These are phyloP conservation scores for Pogostemon cablin DNA, from an alignment of 257 asterid genomes.

Conservation along the genomic window DNA sequence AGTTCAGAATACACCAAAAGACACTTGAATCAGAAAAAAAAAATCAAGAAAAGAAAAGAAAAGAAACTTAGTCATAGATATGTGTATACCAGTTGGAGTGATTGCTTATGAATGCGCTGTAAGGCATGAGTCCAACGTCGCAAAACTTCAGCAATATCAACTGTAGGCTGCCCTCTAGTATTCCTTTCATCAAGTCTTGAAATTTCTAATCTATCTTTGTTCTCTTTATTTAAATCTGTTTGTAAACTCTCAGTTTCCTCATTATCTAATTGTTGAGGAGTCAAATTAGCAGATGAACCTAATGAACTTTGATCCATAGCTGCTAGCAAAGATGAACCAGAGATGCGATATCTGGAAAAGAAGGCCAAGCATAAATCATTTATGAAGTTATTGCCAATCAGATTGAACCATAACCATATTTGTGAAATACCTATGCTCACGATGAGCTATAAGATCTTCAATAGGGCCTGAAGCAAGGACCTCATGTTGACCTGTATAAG, in stretches of 20 bases:
- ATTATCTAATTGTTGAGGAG: conserved; percentile 52
- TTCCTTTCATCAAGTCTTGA: conserved; percentile 74
- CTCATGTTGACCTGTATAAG: conserved; percentile 83
- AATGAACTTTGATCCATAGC: conserved; percentile 93
- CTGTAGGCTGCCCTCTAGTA: conserved; percentile 84
- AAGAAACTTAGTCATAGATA: conserved; percentile 17
- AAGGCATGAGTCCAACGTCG: conserved; percentile 99
- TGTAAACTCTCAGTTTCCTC: conserved; percentile 59
- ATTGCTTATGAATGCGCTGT: conserved; percentile 96
- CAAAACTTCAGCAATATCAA: conserved; percentile 94
- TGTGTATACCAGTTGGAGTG: conserved; percentile 77
- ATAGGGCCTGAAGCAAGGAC: conserved; percentile 98
- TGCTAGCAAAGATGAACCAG: conserved; percentile 91
- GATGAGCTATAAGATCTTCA: conserved; percentile 99
- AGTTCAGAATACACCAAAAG: conserved; percentile 8
- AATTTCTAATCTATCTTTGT: conserved; percentile 39
- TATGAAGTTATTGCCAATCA: conserved; percentile 20
- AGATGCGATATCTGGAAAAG: conserved; percentile 85
- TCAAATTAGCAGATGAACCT: conserved; percentile 54
- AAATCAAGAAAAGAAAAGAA: conserved; percentile 23
- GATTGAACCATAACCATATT: conserved; percentile 23
- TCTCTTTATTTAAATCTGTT: conserved; percentile 46
- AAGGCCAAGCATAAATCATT: conserved; percentile 33
- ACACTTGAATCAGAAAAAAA: background rate
- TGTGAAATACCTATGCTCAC: conserved; percentile 83